Evolutionary conservation across 169 alveolate genomes (phyloP).

Genomic region (Cryptosporidium muris): DNA sequence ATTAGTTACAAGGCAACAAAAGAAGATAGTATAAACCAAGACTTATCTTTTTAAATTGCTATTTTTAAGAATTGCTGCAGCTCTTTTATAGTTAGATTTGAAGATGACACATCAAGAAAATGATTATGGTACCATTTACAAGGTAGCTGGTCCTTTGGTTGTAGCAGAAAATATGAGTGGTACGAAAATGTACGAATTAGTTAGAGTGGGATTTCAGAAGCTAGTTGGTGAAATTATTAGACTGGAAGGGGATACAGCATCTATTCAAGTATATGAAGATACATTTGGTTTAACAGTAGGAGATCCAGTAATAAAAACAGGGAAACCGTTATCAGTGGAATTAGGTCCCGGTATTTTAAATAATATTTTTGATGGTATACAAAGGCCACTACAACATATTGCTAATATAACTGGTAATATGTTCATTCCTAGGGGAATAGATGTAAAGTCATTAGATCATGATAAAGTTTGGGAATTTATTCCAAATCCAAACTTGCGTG

Average conservation of each 20-base stretch:
- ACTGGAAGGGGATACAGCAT: constrained; percentile 97
- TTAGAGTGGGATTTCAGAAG: constrained; percentile 94
- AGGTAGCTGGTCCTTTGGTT: constrained; percentile 96
- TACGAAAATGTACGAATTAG: constrained; percentile 97
- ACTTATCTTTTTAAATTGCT: too few relatives aligned
- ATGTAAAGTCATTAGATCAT: constrained; percentile 91
- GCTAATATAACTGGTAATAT: constrained; percentile 87
- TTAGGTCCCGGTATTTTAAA: constrained; percentile 97
- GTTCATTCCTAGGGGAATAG: constrained; percentile 96
- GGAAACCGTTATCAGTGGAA: constrained; percentile 95
- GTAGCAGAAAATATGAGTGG: constrained; percentile 99
- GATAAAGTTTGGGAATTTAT: constrained; percentile 91
- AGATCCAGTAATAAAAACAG: constrained; percentile 97
- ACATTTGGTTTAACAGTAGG: constrained; percentile 98
- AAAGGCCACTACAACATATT: constrained; percentile 95
- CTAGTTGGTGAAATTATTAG: constrained; percentile 98
- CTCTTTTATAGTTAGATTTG: too few relatives aligned
- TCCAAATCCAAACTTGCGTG: constrained; percentile 86
- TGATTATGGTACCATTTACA: constrained; percentile 87
- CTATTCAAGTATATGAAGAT: constrained; percentile 97
- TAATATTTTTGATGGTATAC: constrained; percentile 97
- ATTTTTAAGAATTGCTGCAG: too few relatives aligned
- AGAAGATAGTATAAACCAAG: not conserved
- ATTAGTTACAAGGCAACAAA: not conserved
- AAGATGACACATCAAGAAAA: constrained; percentile 41